Evolutionary conservation across 495 filamentous ascomycete species (phyloP).

Genomic region (Darksidea phi): DNA sequence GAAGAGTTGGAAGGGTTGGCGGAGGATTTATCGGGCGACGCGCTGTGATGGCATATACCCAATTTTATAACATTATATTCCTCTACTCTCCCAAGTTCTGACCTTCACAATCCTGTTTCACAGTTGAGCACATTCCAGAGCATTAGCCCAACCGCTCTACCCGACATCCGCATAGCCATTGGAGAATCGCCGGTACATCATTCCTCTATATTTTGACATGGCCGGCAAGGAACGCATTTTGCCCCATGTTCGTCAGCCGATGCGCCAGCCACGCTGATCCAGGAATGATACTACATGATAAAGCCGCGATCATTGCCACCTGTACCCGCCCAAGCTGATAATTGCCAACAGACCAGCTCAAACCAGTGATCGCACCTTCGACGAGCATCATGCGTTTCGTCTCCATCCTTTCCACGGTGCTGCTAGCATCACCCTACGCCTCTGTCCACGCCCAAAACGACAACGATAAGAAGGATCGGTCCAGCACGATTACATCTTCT

Average conservation of each 20-base stretch:
- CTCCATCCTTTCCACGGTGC: neutral
- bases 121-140: no score
- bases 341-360: neutral
- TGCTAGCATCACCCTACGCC: neutral
- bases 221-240: no score
- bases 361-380: neutral
- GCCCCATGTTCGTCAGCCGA: no score
- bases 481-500: conserved; percentile 10
- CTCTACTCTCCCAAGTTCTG: neutral
- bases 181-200: no score
- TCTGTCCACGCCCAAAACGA: conserved; percentile 6
- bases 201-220: no score
- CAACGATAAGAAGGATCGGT: neutral
- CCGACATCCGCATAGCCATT: no score
- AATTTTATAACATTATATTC: neutral
- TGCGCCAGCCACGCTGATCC: no score
- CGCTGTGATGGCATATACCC: conserved; percentile 8
- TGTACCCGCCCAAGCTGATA: neutral
- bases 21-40: conserved; percentile 58
- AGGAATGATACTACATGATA: no score
- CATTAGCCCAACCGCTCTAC: no score
- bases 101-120: no score
- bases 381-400: neutral
- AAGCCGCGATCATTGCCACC: no score
- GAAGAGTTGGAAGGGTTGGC: conserved; percentile 88